Conservation (phyloP, 805 yeast genomes). For the Starmerella powellii region DNA sequence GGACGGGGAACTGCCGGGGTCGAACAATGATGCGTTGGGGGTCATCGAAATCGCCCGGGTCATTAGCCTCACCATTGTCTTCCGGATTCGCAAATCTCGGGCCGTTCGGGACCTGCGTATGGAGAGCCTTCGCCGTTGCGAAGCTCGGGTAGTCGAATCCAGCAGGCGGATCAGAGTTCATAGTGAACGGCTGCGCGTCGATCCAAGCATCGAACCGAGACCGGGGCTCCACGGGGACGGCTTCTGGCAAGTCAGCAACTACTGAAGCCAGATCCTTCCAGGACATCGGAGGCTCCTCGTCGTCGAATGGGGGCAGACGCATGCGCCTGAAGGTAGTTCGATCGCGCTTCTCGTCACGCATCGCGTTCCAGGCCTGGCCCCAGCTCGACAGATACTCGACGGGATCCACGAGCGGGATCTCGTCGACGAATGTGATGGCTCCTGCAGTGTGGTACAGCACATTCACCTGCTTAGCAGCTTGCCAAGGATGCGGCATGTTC, state of each 20-base stretch:
- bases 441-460: conserved; percentile 87
- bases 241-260: conserved; percentile 51
- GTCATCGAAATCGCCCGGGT: conserved; percentile 62
- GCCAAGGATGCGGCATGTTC: conserved; percentile 99
- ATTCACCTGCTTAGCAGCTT: conserved; percentile 65
- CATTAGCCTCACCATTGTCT: conserved; percentile 49
- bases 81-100: conserved; percentile 88
- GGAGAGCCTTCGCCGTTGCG: conserved; percentile 81
- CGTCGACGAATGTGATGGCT: conserved; percentile 90
- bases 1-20: conserved; percentile 37
- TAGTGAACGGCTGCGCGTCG: conserved; percentile 2
- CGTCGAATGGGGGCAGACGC: conserved; percentile 93
- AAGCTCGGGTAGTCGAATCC: conserved; percentile 53
- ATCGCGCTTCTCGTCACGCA: conserved; percentile 91
- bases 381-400: conserved; percentile 90
- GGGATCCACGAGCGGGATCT: conserved; percentile 79
- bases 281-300: conserved; percentile 85
- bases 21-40: conserved; percentile 79
- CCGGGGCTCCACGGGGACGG: conserved; percentile 24
- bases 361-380: conserved; percentile 84
- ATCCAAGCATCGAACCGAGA: conserved; percentile 1
- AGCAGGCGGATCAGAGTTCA: conserved; percentile 7
- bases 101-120: conserved; percentile 84
- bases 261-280: conserved; percentile 72
- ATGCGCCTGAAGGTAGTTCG: conserved; percentile 79